Base-by-base conservation (phyloP, 257 asterid genomes). In the Sherardia arvensis region DNA sequence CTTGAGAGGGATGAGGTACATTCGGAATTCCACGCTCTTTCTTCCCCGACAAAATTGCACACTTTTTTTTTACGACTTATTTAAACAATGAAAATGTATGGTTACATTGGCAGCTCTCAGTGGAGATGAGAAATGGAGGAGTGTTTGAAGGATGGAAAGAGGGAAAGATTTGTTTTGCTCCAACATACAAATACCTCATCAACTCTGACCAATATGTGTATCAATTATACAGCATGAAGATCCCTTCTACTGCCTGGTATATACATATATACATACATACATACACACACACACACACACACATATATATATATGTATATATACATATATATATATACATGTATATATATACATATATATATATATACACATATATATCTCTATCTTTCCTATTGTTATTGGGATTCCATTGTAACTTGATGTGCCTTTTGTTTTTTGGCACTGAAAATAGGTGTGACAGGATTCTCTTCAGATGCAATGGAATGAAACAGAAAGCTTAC, bases 111-210 rank as follows among this genome's bases (percentile, higher is more conserved):
- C 61, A 55, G 61, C 61, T 55, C 4, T 27, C 29, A 27, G 21
- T 11, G 34, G 61, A 26, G 15, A 29, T 25, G 61, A 55, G 36
- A 27, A 55, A 2, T 26, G 61, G 61, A 26, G 61, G 61, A n/a
- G 61, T 26, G 21, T 55, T 55, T 55, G 61, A 55, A 26, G 61
- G 61, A 55, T 55, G 61, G 61, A 8, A 55, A 17, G 61, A 55
- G 36, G 61, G 61, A 27, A 27, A 55, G 36, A 55, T 55, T 3
- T n/a, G 36, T 15, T 55, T 55, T 55, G 61, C 61, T 26, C 61
- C 61, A 8, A 55, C 61, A 55, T 55, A 55, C 61, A 55, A 55
- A 18, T 55, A 55, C 36, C 36, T 55, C 61, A 55, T 55, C 61
- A 55, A 55, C 21, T 55, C 61, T 27, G 61, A 55, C 61, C 61